A percentile compares a stretch with the other conserved stretches of the same genome.
Conservation (phyloP, 140 eudicot species). For the Oenanthe javanica region DNA sequence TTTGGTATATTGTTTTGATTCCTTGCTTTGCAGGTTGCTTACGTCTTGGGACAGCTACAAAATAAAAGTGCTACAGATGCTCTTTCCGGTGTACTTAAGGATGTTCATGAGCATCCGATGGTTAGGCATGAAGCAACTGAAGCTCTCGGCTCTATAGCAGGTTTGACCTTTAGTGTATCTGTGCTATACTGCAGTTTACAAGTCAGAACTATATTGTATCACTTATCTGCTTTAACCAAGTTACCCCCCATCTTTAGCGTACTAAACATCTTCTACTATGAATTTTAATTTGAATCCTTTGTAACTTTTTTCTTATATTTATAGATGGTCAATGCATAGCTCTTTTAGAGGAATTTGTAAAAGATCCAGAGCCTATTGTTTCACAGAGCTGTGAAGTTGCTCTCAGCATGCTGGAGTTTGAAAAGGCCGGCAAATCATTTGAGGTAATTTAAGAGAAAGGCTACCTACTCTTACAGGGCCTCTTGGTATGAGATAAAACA, state of each 20-base stretch:
- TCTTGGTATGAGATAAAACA: not conserved
- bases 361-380: conserved; percentile 85
- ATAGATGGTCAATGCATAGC: conserved; percentile 60
- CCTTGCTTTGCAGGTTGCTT: conserved; percentile 60
- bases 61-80: conserved; percentile 79
- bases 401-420: conserved; percentile 88
- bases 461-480: not conserved
- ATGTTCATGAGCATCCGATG: conserved; percentile 90
- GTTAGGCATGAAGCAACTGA: conserved; percentile 98
- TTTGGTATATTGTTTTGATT: not conserved
- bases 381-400: conserved; percentile 98
- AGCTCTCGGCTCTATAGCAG: conserved; percentile 97
- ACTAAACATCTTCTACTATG: not conserved
- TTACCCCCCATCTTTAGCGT: not conserved
- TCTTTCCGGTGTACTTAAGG: conserved; percentile 48
- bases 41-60: conserved; percentile 92
- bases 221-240: not conserved
- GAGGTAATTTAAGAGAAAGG: conserved; percentile 43
- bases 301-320: not conserved
- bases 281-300: not conserved
- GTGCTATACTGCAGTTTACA: not conserved
- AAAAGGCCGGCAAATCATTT: conserved; percentile 77
- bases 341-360: conserved; percentile 70
- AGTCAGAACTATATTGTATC: not conserved
- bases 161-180: conserved; percentile 24